Evolutionary conservation across 2,329 filamentous ascomycete species (phyloP).

Genomic region (Xylariaceae sp.): DNA sequence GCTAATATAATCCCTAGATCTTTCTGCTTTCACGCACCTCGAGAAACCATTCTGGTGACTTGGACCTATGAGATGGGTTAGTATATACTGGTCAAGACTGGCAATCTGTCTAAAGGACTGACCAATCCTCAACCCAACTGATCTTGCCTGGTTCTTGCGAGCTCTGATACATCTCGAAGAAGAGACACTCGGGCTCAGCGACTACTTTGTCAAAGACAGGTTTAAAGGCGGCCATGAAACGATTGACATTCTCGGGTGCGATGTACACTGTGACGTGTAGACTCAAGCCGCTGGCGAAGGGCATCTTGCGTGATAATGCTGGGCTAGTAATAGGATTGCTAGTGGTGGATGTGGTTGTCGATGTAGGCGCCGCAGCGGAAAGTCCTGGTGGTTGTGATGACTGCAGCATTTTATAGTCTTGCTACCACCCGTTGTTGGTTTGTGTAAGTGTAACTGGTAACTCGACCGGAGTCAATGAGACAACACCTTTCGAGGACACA

Average conservation of each 20-base stretch:
- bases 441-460: neutral
- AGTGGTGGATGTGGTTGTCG: slow-evolving; percentile 13
- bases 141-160: slow-evolving; percentile 45
- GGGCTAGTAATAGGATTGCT: slow-evolving; percentile 8
- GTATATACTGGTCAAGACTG: neutral
- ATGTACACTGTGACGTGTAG: slow-evolving; percentile 38
- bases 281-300: slow-evolving; percentile 28
- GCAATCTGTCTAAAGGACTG: neutral
- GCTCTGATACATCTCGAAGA: slow-evolving; percentile 50
- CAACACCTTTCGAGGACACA: too few relatives aligned
- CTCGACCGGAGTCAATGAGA: too few relatives aligned
- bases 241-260: slow-evolving; percentile 34
- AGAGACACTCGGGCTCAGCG: slow-evolving; percentile 50
- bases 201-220: slow-evolving; percentile 47
- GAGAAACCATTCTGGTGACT: slow-evolving; percentile 41
- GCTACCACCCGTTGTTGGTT: neutral
- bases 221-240: slow-evolving; percentile 42
- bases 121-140: slow-evolving; percentile 51
- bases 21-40: slow-evolving; percentile 18
- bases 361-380: slow-evolving; percentile 6
- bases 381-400: slow-evolving; percentile 22
- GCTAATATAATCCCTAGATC: neutral
- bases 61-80: slow-evolving; percentile 23
- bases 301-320: slow-evolving; percentile 22
- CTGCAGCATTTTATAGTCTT: slow-evolving; percentile 23